phyloP scores from a whole-genome alignment of 2,329 filamentous ascomycete species.

The Proliferodiscus dingleyae region DNA sequence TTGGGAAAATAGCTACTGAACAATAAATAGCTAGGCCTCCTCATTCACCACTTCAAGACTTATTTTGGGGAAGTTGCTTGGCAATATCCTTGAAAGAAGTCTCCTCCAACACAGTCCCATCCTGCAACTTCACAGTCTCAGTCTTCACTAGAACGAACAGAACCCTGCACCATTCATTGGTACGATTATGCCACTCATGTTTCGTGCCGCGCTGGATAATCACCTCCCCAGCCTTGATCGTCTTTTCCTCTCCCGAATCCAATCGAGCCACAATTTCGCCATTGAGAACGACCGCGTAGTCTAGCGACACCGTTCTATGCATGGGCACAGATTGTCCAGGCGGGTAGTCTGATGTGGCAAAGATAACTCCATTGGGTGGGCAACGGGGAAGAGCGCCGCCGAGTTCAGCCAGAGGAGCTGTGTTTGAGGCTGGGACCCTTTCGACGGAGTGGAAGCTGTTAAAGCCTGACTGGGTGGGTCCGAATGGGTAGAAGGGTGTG shows the following conservation, averaged over 20 bases:
- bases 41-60: neutral
- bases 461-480: slow-evolving; percentile 30
- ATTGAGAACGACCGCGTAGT: slow-evolving; percentile 37
- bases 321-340: slow-evolving; percentile 29
- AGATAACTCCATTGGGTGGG: slow-evolving; percentile 33
- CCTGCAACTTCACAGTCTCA: slow-evolving; percentile 35
- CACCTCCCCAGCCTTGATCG: slow-evolving; percentile 35
- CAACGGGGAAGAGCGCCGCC: slow-evolving; percentile 28
- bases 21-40: no score
- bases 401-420: neutral
- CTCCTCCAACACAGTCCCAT: slow-evolving; percentile 35
- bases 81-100: slow-evolving; percentile 8
- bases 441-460: slow-evolving; percentile 29
- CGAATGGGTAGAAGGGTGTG: slow-evolving; percentile 31
- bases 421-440: slow-evolving; percentile 32
- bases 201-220: slow-evolving; percentile 40
- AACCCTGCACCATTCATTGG: slow-evolving; percentile 34
- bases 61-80: no score
- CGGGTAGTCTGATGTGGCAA: slow-evolving; percentile 24
- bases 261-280: slow-evolving; percentile 37
- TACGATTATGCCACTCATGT: slow-evolving; percentile 41
- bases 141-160: slow-evolving; percentile 38
- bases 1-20: no score
- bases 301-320: slow-evolving; percentile 39
- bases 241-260: slow-evolving; percentile 37